phyloP scores from a whole-genome alignment of 2,329 filamentous ascomycete genomes.

The Mycogone perniciosa region DNA sequence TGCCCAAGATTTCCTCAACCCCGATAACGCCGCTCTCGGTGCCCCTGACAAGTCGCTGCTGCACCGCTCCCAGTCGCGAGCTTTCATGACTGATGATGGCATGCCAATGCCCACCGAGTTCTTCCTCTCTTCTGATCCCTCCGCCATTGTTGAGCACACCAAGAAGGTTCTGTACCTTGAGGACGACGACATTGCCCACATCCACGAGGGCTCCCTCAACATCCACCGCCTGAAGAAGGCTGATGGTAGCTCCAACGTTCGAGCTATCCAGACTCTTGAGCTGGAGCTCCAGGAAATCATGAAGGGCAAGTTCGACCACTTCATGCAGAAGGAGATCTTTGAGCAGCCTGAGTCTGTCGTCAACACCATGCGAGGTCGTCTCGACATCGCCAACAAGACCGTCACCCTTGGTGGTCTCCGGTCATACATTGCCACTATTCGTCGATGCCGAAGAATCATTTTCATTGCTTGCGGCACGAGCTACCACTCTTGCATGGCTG shows the following conservation, averaged over 20 bases:
- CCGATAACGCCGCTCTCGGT: slow-evolving; percentile 60
- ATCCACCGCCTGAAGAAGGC: slow-evolving; percentile 97
- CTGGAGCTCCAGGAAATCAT: slow-evolving; percentile 99
- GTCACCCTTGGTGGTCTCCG: slow-evolving; percentile 93
- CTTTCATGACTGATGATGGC: slow-evolving; percentile 98
- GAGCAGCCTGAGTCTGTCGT: slow-evolving; percentile 99
- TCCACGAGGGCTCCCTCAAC: slow-evolving; percentile 97
- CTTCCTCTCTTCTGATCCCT: slow-evolving; percentile 97
- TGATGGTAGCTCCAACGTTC: slow-evolving; percentile 92
- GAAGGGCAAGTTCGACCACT: slow-evolving; percentile 99
- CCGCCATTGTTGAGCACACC: slow-evolving; percentile 97
- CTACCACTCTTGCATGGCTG: slow-evolving; percentile 99
- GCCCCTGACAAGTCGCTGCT: slow-evolving; percentile 96
- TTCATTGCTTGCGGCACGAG: slow-evolving; percentile 99
- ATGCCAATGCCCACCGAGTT: slow-evolving; percentile 98
- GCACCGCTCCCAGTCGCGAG: slow-evolving; percentile 95
- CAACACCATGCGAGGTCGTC: slow-evolving; percentile 99
- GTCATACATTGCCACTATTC: slow-evolving; percentile 94
- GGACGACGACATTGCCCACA: slow-evolving; percentile 99
- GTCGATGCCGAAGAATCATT: slow-evolving; percentile 93
- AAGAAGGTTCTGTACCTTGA: slow-evolving; percentile 99
- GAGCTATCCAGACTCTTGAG: slow-evolving; percentile 96
- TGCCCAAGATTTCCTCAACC: slow-evolving; percentile 59
- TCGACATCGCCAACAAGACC: slow-evolving; percentile 87
- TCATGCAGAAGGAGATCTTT: slow-evolving; percentile 99